Evolutionary conservation across 208 protist genomes (phyloP), one percentile per base, ranked within the genome.

Genomic region (Phytomonas sp.): DNA sequence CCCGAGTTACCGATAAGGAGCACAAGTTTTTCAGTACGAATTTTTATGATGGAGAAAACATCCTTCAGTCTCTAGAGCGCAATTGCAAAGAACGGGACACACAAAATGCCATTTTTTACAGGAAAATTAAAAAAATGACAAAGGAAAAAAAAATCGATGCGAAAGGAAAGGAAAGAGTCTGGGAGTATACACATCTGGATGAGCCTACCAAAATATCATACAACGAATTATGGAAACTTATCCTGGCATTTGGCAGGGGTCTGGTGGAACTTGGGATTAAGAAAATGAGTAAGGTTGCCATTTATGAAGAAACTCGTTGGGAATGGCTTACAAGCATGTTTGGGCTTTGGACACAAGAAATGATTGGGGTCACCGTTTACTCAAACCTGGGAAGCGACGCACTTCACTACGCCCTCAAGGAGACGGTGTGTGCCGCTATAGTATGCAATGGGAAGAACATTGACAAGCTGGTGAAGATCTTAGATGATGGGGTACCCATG

Each of bases 231-330:
- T 93, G 86, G 87, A 59, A 80, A 16, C 66, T 69, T 30, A 67
- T 95, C n/a, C 63, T 76, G 11, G 68, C 68, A 60, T 86, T 95
- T 34, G 82, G 83, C 19, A 79, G 78, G 34, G 87, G 90, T 29
- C 68, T 95, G n/a, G 49, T 36, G 12, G 75, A 86, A 70, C 56
- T 90, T 66, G 84, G 85, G 16, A 52, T 92, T 1, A 0, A 45
- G 33, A 67, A 69, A 26, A 76, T 79, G 63, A 71, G 70, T 33
- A 71, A 66, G 40, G 71, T 96, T 34, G 87, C 78, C 10, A 71
- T 96, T 2, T 96, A 88, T 70, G 86, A 92, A 34, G 88, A 96
- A 8, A 96, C 91, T n/a, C 88, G 91, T 67, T 95, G 87, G 86
- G 88, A 95, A 78, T 95, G 91, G 88, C 74, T 93, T 32, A 81